Evolutionary conservation across 106 monocot species (phyloP), one percentile per base, ranked within the genome.

Genomic region (Dendrobium huoshanense): DNA sequence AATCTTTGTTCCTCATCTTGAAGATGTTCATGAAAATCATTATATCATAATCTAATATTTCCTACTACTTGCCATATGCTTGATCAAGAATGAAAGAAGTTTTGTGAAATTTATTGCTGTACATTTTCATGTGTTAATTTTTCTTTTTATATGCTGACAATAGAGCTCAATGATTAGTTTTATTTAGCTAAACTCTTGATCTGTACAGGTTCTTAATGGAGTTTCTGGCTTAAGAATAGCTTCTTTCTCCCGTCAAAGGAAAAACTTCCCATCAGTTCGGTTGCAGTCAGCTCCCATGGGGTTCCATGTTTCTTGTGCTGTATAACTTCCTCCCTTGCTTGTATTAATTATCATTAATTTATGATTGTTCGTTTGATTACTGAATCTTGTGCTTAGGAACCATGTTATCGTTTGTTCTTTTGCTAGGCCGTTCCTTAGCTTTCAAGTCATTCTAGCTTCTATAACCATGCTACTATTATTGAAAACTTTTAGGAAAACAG

Each of bases 211-310:
- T 43, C 18, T 16, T 76, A 73, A 54, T 83, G 83, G 79, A 18
- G 47, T 59, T 48, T 79, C 78, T 74, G 79, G 79, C 78, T 25
- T 54, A 40, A 83, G 72, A 33, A 41, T 74, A 43, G 79, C 74
- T 44, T 72, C 83, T 83, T 83, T 83, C 68, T 78, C 83, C 31
- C 72, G 67, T 37, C 82, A 16, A 58, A 41, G 42, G 83, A 83
- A 83, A 47, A 58, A 31, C 79, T 73, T 79, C 58, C 58, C 77
- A 20, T 83, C 72, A 7, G 16, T 78, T 4, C 58, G 81, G 64
- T 18, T 81, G 58, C 83, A 68, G 25, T 37, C 41, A 67, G 24
- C 24, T 43, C 67, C 78, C 41, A 41, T 25, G 43, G 51, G 44
- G 40, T 78, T 83, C 73, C 70, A 41, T 78, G 49, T 83, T 44